A percentile compares a stretch with the other conserved stretches of the same genome.
These are phyloP conservation scores for Jaltomata sinuosa DNA, from an alignment of 257 asterid species.

Conservation along the genomic window DNA sequence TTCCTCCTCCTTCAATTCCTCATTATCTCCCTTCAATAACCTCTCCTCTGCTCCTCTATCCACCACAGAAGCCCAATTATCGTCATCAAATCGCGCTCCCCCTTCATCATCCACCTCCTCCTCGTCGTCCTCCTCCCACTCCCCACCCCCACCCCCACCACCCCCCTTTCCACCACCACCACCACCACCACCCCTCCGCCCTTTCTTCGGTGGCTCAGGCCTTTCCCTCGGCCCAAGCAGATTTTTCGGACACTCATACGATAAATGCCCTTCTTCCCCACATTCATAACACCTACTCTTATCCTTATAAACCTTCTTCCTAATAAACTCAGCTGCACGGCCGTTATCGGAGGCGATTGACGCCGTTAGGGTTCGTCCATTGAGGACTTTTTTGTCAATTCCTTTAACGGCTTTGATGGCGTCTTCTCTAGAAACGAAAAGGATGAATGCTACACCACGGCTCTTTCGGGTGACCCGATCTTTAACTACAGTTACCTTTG, in stretches of 20 bases:
- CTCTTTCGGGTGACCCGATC: conserved; percentile 77
- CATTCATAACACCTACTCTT: conserved; percentile 95
- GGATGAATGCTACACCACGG: conserved; percentile 86
- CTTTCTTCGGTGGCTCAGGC: conserved; percentile 63
- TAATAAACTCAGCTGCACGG: conserved; percentile 82
- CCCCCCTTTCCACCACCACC: conserved; percentile 9
- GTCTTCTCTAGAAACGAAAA: conserved; percentile 72
- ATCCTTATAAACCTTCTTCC: conserved; percentile 76
- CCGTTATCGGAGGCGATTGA: conserved; percentile 93
- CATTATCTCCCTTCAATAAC: conserved; percentile 35
- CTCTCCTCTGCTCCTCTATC: conserved; percentile 65
- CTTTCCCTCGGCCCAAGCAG: conserved; percentile 74
- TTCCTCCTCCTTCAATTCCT: conserved; percentile 21
- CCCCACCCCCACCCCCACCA: conserved; percentile 13
- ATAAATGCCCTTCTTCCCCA: conserved; percentile 87
- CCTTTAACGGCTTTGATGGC: conserved; percentile 64
- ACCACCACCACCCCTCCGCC: conserved; percentile 37
- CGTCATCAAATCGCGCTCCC: conserved; percentile 36
- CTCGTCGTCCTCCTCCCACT: conserved; percentile 31
- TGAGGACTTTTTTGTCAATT: conserved; percentile 62
- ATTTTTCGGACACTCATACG: conserved; percentile 86
- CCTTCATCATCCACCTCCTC: conserved; percentile 48
- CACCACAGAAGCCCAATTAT: conserved; percentile 95
- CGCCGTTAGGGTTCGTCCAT: conserved; percentile 75
- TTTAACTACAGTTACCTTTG: conserved; percentile 87